Conservation (phyloP, 2,329 filamentous ascomycete species). For the Diaporthe vaccinii region DNA sequence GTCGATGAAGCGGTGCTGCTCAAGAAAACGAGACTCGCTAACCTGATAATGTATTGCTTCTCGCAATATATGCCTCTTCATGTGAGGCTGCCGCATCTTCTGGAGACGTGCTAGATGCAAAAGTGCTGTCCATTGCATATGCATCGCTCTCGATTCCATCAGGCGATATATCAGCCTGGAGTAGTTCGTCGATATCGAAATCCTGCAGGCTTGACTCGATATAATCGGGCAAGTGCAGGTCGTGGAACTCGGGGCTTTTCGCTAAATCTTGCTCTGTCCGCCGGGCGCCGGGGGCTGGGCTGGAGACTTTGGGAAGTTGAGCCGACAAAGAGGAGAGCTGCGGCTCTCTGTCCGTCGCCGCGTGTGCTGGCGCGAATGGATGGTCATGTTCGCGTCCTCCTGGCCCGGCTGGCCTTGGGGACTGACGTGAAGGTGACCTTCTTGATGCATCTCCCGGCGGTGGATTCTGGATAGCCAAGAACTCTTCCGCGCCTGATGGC, state of each 20-base stretch:
- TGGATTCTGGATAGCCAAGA: background rate
- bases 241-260: background rate
- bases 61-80: background rate
- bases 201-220: conserved; percentile 6
- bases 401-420: background rate
- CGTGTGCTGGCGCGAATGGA: no score
- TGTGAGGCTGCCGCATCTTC: background rate
- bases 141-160: background rate
- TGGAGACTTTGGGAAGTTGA: background rate
- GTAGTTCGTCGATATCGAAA: conserved; percentile 8
- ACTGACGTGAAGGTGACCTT: background rate
- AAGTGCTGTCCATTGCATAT: background rate
- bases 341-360: background rate
- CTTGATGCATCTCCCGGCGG: background rate
- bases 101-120: background rate
- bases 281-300: background rate
- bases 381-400: background rate
- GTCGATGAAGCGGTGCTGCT: background rate
- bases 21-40: background rate
- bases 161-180: background rate
- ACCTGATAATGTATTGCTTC: conserved; percentile 8
- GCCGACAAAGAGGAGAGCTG: background rate
- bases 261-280: background rate
- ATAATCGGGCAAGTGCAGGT: conserved; percentile 14
- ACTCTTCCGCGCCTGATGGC: background rate